Evolutionary conservation across 176 grass and related monocot species (phyloP).

Genomic region (Zea mays): Zm-B73-REFERENCE-NAM-5.0 NC_050101.1:122378501-122379000

Average conservation of each 20-base stretch:
- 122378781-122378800: conserved; percentile 68
- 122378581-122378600: background rate
- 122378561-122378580: conserved; percentile 39
- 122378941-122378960: background rate
- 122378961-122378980: background rate
- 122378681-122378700: conserved; percentile 50
- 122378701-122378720: conserved; percentile 33
- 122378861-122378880: conserved; percentile 31
- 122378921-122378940: background rate
- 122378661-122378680: conserved; percentile 33
- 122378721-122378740: background rate
- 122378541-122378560: conserved; percentile 80
- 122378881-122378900: background rate
- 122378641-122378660: conserved; percentile 33
- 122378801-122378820: conserved; percentile 58
- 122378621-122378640: conserved; percentile 4
- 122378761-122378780: conserved; percentile 27
- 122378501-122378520: conserved; percentile 74
- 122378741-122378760: background rate
- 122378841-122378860: conserved; percentile 54
- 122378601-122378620: conserved; percentile 40
- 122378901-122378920: conserved; percentile 16
- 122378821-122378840: conserved; percentile 35
- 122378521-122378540: conserved; percentile 75
- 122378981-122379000: conserved; percentile 3